Percentiles rank a stretch among this genome's conserved stretches.
phyloP scores from a whole-genome alignment of 805 yeast species.

The Nakazawaea wyomingensis region DNA sequence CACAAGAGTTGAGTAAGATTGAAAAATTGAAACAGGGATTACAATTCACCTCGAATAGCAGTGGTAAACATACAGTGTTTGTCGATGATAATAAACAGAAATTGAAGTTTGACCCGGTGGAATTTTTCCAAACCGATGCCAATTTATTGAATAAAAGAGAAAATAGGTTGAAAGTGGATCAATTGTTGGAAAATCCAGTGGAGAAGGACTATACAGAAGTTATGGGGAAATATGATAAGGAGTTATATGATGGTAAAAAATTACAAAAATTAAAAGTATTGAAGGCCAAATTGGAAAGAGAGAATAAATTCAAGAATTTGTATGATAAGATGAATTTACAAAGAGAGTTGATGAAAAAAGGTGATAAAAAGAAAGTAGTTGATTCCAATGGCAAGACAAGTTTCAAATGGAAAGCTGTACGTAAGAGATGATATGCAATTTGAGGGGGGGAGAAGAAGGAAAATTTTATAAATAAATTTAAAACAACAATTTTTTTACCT shows the following conservation, averaged over 20 bases:
- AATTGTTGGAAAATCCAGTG: slow-evolving; percentile 38
- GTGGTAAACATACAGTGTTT: slow-evolving; percentile 80
- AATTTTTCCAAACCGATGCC: slow-evolving; percentile 66
- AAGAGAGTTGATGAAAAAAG: slow-evolving; percentile 86
- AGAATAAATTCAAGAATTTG: slow-evolving; percentile 59
- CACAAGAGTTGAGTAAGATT: slow-evolving; percentile 61
- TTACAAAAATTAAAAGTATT: slow-evolving; percentile 55
- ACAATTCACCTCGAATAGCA: slow-evolving; percentile 47
- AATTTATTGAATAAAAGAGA: slow-evolving; percentile 58
- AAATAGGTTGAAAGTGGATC: slow-evolving; percentile 63
- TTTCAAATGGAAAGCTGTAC: slow-evolving; percentile 81
- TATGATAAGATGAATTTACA: slow-evolving; percentile 72
- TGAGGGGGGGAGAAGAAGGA: too few species aligned
- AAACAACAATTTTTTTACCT: too few species aligned
- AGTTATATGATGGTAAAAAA: slow-evolving; percentile 35
- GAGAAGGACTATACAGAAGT: slow-evolving; percentile 23
- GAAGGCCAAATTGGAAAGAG: slow-evolving; percentile 65
- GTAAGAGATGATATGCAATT: slow-evolving; percentile 40
- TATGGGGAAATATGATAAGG: slow-evolving; percentile 16
- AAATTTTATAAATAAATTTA: too few species aligned
- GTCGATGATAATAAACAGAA: slow-evolving; percentile 60
- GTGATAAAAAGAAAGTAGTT: slow-evolving; percentile 72
- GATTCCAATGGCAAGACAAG: slow-evolving; percentile 61
- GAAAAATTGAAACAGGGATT: slow-evolving; percentile 47
- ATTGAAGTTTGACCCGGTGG: slow-evolving; percentile 55